Evolutionary conservation across 768 basidiomycete species (phyloP), one percentile per base, ranked within the genome.

Genomic region (Mycena olivaceomarginata): DNA sequence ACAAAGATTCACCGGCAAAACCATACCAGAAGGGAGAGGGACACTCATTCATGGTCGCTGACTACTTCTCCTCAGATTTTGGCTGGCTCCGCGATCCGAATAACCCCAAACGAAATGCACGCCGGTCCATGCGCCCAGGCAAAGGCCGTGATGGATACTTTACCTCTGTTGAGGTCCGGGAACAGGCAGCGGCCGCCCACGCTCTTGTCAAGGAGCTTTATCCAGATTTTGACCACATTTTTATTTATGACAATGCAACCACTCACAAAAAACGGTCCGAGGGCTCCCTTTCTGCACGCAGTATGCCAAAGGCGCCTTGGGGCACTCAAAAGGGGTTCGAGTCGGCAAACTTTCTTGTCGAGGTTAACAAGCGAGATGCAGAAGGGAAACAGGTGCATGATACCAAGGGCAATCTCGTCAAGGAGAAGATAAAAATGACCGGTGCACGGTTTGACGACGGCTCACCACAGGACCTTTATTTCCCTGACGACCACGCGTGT

Each of bases 31-130:
- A 84, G 63, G 83, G 83, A 12, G 83, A 84, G 18, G 53, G 83
- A 0, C 67, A 74, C 5, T 84, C 83, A 3, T 69, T 82, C 7
- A 84, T 84, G 83, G 81, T 84, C 20, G 79, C 83, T 0, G 77
- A 84, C 73, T 84, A 84, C 72, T 77, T 83, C 13, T 84, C 80
- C 2, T 75, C 82, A 4, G 81, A 82, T 46, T 82, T 78, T 62
- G 81, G 82, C 10, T 80, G 71, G 74, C 62, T 72, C 8, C 39
- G 62, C 13, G 70, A 72, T 72, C 62, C 46, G n/a, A 20, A 40
- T 41, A 72, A 70, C 69, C 69, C 70, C 48, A 65, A 12, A 7
- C 70, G 70, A 37, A 64, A 63, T 25, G 80, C 46, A 62, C 78
- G 71, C 41, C 51, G 57, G 5, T 63, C 5, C 51, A 81, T 72